Evolutionary conservation across 805 yeast genomes (phyloP), one percentile per base, ranked within the genome.

Genomic region (Candida ipomoeae): DNA sequence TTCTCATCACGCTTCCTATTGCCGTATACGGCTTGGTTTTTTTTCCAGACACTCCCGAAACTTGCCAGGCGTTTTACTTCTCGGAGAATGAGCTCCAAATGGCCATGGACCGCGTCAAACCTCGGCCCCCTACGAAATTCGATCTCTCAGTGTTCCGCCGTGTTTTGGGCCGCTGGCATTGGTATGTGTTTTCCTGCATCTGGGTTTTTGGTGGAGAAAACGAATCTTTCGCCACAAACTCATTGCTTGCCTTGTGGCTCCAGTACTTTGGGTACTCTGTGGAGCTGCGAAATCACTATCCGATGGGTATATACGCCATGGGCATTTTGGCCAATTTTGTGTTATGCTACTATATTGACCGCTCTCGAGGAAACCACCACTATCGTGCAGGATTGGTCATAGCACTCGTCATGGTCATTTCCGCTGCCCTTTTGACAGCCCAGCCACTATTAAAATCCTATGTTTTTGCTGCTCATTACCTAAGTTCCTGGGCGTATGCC

Each of bases 11-110:
- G 0, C 58, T 82, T 3, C 85, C 85, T 1, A 77, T 83, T 48
- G 77, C 79, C 3, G 35, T 81, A 3, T 81, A 77, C 54, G 87
- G 88, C 0, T 70, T 79, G 37, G 43, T 84, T 2, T 76, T 75
- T 49, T 80, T 83, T 61, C 88, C 88, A 11, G 85, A 82, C 58
- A 61, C 69, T 31, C 84, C 85, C 10, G 78, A 74, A n/a, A 62
- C 59, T 2, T 53, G 65, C 63, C 54, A 60, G 37, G 57, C 62
- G 6, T 67, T 66, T 52, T 71, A 73, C 49, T 75, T 79, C 55
- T 60, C 60, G 20, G 66, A 68, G 17, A 72, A 69, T 33, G 56
- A 54, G 31, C 44, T 52, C 7, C 32, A 39, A 14, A 29, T 55
- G 50, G 56, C 56, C 1, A 34, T 49, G 37, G 18, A 17, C 6